Evolutionary conservation across 176 grass and related monocot genomes (phyloP), one percentile per base, ranked within the genome.

Genomic region (Poa annua): DNA sequence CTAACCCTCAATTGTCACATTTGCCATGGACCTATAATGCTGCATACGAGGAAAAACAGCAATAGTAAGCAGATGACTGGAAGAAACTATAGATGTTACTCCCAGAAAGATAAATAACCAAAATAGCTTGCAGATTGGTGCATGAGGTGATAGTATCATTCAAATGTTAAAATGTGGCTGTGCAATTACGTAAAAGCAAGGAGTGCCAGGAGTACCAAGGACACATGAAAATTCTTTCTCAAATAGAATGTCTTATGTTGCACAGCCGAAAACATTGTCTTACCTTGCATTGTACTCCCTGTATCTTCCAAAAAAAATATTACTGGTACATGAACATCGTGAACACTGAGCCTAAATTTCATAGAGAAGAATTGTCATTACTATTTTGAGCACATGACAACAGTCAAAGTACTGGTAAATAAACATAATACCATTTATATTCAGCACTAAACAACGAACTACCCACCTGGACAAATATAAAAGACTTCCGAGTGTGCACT

Each of bases 11-110:
- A 21, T 62, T 26, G 8, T 13, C 57, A 63, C 45, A 77, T 83
- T 66, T 60, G 10, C 3, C 52, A 81, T 60, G 8, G 39, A 15
- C 49, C 41, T 75, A 69, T 21, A 68, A 59, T 49, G 68, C 42
- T 74, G 56, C 70, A 81, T 74, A 55, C 1, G 12, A 21, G 38
- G 42, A 76, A 20, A 79, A 81, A 81, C 16, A 76, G 80, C 12
- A 57, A 61, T 69, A 60, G 68, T 66, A 22, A 21, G 32, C 29
- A 17, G 22, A 32, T 80, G 66, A 66, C 59, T 33, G 17, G 50
- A 67, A 61, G 20, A 80, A 80, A 59, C 11, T 84, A 66, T 50
- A 48, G 66, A n/a, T 72, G 19, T 81, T 66, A 57, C 71, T 65
- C 42, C 45, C 11, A 66, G 24, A 51, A 24, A 20, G 19, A 19